Conservation (phyloP, 2,329 filamentous ascomycete species). For the Fusarium guadeloupense region DNA sequence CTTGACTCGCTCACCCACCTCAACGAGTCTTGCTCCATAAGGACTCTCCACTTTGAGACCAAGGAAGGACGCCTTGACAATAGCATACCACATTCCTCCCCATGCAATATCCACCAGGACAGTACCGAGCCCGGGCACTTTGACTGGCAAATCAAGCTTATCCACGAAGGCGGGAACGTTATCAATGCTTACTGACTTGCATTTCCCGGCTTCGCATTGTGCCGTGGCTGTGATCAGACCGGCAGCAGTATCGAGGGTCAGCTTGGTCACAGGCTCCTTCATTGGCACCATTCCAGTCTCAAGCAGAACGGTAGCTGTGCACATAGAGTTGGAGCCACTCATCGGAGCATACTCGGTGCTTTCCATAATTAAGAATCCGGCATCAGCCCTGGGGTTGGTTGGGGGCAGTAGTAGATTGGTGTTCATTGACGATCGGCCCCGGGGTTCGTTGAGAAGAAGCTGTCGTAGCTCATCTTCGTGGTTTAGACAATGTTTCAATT, state of each 20-base stretch:
- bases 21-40: constrained; percentile 49
- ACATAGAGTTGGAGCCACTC: constrained; percentile 58
- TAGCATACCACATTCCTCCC: constrained; percentile 57
- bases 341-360: constrained; percentile 53
- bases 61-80: constrained; percentile 51
- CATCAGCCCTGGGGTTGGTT: constrained; percentile 55
- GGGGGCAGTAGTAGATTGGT: constrained; percentile 45
- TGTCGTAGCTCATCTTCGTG: background rate
- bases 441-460: background rate
- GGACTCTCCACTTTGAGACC: constrained; percentile 45
- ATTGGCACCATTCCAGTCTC: constrained; percentile 59
- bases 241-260: constrained; percentile 56
- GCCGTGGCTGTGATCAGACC: constrained; percentile 54
- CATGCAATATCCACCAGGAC: constrained; percentile 56
- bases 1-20: constrained; percentile 55
- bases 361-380: constrained; percentile 58
- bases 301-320: constrained; percentile 54
- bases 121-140: constrained; percentile 53
- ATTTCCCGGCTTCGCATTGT: constrained; percentile 54
- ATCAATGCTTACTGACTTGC: constrained; percentile 55
- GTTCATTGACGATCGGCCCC: background rate
- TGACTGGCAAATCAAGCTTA: constrained; percentile 50
- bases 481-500: constrained; percentile 42
- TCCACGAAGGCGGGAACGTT: constrained; percentile 57
- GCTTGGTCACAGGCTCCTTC: constrained; percentile 53